Conservation (phyloP, 768 basidiomycete genomes). For the Termitomyces titanicus region DNA sequence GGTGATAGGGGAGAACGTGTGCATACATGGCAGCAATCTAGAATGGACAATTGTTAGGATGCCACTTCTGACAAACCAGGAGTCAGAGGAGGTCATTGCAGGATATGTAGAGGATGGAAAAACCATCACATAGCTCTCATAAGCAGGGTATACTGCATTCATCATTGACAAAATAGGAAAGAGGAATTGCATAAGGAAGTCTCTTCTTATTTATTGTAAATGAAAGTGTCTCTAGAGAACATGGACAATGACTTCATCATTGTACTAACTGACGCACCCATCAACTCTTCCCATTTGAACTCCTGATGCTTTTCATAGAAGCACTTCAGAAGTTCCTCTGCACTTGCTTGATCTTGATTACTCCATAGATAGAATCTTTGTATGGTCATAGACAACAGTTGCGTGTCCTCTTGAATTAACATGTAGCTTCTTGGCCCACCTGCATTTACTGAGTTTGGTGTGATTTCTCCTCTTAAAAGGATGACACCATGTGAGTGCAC, state of each 20-base stretch:
- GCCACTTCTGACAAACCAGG: constrained; percentile 52
- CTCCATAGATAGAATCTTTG: constrained; percentile 86
- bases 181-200: constrained; percentile 56
- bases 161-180: constrained; percentile 54
- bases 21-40: constrained; percentile 42
- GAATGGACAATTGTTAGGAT: constrained; percentile 74
- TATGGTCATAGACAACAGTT: constrained; percentile 71
- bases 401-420: constrained; percentile 79
- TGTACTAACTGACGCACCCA: background rate
- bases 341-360: constrained; percentile 25
- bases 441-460: constrained; percentile 49
- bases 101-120: constrained; percentile 70
- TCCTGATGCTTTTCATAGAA: constrained; percentile 79
- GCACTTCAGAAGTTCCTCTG: constrained; percentile 51
- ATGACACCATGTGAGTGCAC: constrained; percentile 76
- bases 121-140: constrained; percentile 44
- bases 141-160: constrained; percentile 59
- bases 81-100: constrained; percentile 42
- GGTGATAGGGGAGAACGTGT: constrained; percentile 55
- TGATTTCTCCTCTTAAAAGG: constrained; percentile 89
- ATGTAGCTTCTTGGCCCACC: constrained; percentile 45
- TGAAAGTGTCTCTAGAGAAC: background rate
- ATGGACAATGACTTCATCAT: background rate
- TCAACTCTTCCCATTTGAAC: constrained; percentile 74
- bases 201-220: constrained; percentile 35